Conservation (phyloP, 139 green algal species). For the Trebouxia sp. region DNA sequence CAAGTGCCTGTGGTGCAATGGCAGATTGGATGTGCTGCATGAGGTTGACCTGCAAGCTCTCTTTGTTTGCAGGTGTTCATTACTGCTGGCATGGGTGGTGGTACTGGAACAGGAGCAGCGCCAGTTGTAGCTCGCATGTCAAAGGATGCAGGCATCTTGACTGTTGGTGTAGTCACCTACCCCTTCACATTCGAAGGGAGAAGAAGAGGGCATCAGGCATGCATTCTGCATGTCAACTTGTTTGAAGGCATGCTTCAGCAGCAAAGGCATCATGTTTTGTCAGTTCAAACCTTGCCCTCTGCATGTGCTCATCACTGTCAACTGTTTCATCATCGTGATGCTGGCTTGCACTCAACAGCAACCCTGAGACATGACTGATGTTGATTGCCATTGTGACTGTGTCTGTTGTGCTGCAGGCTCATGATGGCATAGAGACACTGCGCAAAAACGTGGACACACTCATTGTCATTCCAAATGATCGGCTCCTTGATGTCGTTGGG, state of each 20-base stretch:
- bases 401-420: slow-evolving; percentile 48
- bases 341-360: too few relatives aligned
- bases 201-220: slow-evolving; percentile 43
- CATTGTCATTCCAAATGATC: slow-evolving; percentile 94
- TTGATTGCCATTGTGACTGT: not conserved
- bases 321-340: too few relatives aligned
- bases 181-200: slow-evolving; percentile 96
- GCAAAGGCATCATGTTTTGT: too few relatives aligned
- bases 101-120: slow-evolving; percentile 89
- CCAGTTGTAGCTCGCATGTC: slow-evolving; percentile 84
- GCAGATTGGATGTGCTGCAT: not conserved
- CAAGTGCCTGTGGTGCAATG: not conserved
- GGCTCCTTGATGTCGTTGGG: slow-evolving; percentile 85
- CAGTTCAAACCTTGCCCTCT: too few relatives aligned
- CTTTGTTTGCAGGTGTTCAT: slow-evolving; percentile 77
- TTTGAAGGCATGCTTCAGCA: not conserved
- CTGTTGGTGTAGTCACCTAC: slow-evolving; percentile 92
- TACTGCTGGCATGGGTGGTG: slow-evolving; percentile 92
- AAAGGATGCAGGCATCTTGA: slow-evolving; percentile 81
- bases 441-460: slow-evolving; percentile 78
- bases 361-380: not conserved
- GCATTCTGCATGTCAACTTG: not conserved
- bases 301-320: too few relatives aligned
- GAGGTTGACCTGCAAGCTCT: too few relatives aligned
- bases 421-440: slow-evolving; percentile 80